Percentiles rank a stretch among this genome's conserved stretches.
phyloP scores from a whole-genome alignment of 352 stramenopile species.

The Globisporangium orthogonon region DNA sequence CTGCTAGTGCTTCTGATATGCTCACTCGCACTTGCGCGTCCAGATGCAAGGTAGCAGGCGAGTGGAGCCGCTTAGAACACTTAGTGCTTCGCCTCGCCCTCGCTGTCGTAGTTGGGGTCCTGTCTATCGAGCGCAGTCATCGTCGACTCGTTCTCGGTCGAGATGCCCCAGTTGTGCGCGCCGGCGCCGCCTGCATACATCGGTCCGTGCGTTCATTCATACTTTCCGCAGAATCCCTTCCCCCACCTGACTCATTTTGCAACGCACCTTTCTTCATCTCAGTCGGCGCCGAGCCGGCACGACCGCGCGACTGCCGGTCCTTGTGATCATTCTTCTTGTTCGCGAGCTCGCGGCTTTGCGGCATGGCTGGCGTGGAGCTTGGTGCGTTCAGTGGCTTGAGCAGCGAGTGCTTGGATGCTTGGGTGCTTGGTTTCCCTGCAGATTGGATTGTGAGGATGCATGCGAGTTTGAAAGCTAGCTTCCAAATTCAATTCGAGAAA shows the following conservation, averaged over 20 bases:
- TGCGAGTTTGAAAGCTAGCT: neutral
- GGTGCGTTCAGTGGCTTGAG: neutral
- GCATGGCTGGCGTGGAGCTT: conserved; percentile 26
- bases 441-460: neutral
- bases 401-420: neutral
- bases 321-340: conserved; percentile 87
- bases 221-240: neutral
- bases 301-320: conserved; percentile 74
- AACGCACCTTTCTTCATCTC: conserved; percentile 10
- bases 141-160: conserved; percentile 28
- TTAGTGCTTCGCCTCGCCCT: conserved; percentile 28
- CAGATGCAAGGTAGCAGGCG: neutral
- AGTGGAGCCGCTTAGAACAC: neutral
- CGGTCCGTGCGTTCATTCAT: neutral
- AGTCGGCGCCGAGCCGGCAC: conserved; percentile 9
- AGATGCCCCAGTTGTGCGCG: conserved; percentile 75
- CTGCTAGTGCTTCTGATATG: too few species aligned
- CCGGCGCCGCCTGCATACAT: conserved; percentile 51
- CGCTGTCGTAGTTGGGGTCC: conserved; percentile 77
- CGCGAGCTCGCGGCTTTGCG: conserved; percentile 64
- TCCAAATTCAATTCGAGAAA: too few species aligned
- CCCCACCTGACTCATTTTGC: neutral
- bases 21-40: too few species aligned
- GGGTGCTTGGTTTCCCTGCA: neutral
- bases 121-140: conserved; percentile 52